Evolutionary conservation across 768 basidiomycete genomes (phyloP).

Genomic region (Lentinus tigrinus): DNA sequence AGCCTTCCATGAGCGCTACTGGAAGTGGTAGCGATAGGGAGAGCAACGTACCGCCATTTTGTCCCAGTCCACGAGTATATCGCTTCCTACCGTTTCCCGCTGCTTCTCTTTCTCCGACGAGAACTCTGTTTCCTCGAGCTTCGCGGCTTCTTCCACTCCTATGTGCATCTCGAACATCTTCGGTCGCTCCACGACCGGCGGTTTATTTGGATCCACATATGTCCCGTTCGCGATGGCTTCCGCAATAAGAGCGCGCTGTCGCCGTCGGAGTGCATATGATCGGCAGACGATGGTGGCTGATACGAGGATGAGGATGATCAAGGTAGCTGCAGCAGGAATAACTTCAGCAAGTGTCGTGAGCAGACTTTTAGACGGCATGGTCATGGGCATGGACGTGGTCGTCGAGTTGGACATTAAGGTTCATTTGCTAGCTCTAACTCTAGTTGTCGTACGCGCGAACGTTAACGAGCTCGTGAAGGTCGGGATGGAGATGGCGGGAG

Average conservation of each 20-base stretch:
- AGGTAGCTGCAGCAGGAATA: conserved; percentile 47
- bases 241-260: conserved; percentile 56
- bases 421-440: background rate
- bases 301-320: conserved; percentile 65
- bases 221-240: conserved; percentile 67
- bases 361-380: background rate
- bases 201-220: conserved; percentile 43
- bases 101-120: conserved; percentile 10
- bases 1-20: background rate
- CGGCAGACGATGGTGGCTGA: conserved; percentile 66
- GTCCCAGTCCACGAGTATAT: conserved; percentile 10
- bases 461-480: background rate
- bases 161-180: conserved; percentile 45
- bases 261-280: conserved; percentile 60
- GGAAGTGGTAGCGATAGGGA: no score
- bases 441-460: conserved; percentile 1
- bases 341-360: conserved; percentile 7
- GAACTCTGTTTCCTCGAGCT: background rate
- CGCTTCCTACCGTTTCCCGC: conserved; percentile 1
- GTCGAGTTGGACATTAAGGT: background rate
- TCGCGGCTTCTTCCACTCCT: conserved; percentile 17
- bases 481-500: background rate
- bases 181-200: conserved; percentile 43
- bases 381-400: background rate
- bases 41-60: conserved; percentile 17